Base-by-base conservation (phyloP, 495 filamentous ascomycete genomes). In the Neurospora tetraspora region DNA sequence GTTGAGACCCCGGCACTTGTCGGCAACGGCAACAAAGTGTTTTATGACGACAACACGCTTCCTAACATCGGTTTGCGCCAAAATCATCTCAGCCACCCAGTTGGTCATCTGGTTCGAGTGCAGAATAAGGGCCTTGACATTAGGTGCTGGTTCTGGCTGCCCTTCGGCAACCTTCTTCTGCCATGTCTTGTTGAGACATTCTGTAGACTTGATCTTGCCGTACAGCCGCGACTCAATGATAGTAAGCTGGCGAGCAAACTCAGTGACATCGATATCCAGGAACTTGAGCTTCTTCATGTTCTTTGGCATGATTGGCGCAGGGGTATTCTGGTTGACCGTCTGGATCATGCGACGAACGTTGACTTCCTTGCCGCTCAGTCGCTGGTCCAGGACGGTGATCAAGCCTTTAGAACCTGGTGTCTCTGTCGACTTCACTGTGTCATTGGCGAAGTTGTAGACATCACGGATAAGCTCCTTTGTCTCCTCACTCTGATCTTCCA, bases 261-360 rank as follows among this genome's bases (percentile, higher is more conserved):
- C 96, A 2, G 91, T 92, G 14, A 93, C 90, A 78, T 99, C 96
- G 72, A 99, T 98, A 79, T 99, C 96, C 69, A 98, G 86, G 83
- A 99, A 98, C 82, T 98, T 99, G 74, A 99, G 89, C 80, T 97
- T 98, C 89, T 96, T 98, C 93, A 98, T 97, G 81, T 97, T 97
- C 88, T 97, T 98, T 0, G 96, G 96, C 78, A 98, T 89, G 76
- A 98, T 98, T 12, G 96, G 94, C 65, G 91, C 84, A 10, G 96
- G 96, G 1, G 91, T 88, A 38, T 92, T 88, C 71, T 87, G 88
- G 78, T 88, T 93, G 75, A 95, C 86, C 8, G 94, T 98, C 40
- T 92, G 91, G 45, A 98, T 91, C 74, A 99, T 86, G 69, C 92
- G 89, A 77, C 96, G 97, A 16, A 89, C 89, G n/a, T 91, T 91